These are phyloP conservation scores for Chytriomyces confervae DNA, from an alignment of 192 early-diverging fungal species.

Conservation along the genomic window DNA sequence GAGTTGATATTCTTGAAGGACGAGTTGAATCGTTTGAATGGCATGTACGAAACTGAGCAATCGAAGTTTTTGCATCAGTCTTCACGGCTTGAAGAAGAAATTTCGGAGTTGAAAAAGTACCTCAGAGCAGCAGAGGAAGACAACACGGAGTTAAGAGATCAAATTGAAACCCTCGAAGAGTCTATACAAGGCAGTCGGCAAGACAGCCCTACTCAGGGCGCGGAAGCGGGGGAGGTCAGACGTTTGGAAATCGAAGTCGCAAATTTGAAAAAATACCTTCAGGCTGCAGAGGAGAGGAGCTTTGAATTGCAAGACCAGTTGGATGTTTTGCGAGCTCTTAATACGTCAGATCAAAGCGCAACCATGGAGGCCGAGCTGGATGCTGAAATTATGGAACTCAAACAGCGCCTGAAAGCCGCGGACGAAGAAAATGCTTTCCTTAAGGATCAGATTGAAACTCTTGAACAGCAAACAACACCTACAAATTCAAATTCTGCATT, in stretches of 20 bases:
- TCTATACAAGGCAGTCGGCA: neutral
- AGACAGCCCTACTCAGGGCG: neutral
- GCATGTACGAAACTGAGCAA: slow-evolving; percentile 15
- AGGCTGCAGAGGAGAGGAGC: slow-evolving; percentile 21
- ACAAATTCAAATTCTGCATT: neutral
- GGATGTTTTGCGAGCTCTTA: slow-evolving; percentile 7
- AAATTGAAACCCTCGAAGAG: slow-evolving; percentile 19
- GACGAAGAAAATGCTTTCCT: slow-evolving; percentile 25
- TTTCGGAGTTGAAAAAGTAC: slow-evolving; percentile 23
- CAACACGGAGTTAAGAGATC: slow-evolving; percentile 22
- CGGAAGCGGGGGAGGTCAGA: neutral
- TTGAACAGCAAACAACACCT: neutral
- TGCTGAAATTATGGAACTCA: slow-evolving; percentile 14
- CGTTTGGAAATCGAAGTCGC: slow-evolving; percentile 3
- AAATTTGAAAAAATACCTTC: slow-evolving; percentile 23
- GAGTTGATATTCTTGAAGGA: neutral
- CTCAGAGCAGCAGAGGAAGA: slow-evolving; percentile 26
- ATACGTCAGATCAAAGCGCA: neutral
- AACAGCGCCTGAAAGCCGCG: slow-evolving; percentile 11
- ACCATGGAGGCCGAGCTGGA: neutral
- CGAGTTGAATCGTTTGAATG: slow-evolving; percentile 16
- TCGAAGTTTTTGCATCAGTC: neutral
- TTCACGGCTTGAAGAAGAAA: neutral
- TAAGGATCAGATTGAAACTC: neutral
- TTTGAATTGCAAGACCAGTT: slow-evolving; percentile 19